A percentile compares a stretch with the other conserved stretches of the same genome.
Evolutionary conservation across 371 early-diverging fungal species (phyloP).

Genomic region (Rhizopus microsporus): DNA sequence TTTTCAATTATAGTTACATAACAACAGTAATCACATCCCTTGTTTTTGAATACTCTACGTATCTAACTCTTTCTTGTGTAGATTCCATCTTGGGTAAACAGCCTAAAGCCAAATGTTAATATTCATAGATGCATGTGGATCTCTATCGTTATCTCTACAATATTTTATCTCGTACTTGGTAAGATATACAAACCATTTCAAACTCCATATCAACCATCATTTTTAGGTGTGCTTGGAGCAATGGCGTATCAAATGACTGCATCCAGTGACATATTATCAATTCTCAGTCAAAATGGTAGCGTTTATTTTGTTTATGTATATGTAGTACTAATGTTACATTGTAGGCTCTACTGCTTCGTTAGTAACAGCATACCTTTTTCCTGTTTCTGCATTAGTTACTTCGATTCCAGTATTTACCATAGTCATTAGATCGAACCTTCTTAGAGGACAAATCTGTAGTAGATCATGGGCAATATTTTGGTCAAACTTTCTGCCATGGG

Average conservation of each 20-base stretch:
- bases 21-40: slow-evolving; percentile 40
- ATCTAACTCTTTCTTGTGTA: slow-evolving; percentile 5
- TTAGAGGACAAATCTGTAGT: slow-evolving; percentile 56
- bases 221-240: slow-evolving; percentile 51
- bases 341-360: slow-evolving; percentile 49
- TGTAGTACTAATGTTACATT: slow-evolving; percentile 3
- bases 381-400: slow-evolving; percentile 71
- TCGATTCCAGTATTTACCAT: slow-evolving; percentile 79
- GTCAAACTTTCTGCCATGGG: slow-evolving; percentile 71
- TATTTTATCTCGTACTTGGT: slow-evolving; percentile 50
- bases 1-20: slow-evolving; percentile 66
- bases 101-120: slow-evolving; percentile 49
- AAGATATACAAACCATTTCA: slow-evolving; percentile 8
- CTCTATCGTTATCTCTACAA: slow-evolving; percentile 50
- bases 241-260: slow-evolving; percentile 57
- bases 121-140: slow-evolving; percentile 56
- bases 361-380: slow-evolving; percentile 68
- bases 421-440: slow-evolving; percentile 70
- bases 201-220: neutral
- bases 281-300: slow-evolving; percentile 39
- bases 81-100: slow-evolving; percentile 67
- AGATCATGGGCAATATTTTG: slow-evolving; percentile 55
- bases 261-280: slow-evolving; percentile 52
- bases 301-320: neutral
- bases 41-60: neutral